Base-by-base conservation (phyloP, 2,329 filamentous ascomycete species). In the Amphichorda felina region DNA sequence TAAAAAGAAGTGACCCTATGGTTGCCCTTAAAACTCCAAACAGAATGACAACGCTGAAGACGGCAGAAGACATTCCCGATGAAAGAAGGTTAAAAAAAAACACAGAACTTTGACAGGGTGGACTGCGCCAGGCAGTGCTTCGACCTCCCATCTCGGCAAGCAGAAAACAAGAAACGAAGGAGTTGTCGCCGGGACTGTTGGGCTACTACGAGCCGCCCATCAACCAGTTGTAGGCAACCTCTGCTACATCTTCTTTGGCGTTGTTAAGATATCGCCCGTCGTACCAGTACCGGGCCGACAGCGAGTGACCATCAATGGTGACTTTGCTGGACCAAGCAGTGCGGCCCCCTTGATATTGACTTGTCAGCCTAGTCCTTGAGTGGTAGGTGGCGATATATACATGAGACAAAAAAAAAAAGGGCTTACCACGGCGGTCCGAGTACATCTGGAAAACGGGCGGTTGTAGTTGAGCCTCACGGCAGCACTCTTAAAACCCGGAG, bases 241-340 rank as follows among this genome's bases (percentile, higher is more conserved):
- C 85, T 44, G 87, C 86, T n/a, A 85, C 87, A 54, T 94, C 87
- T 57, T 94, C 87, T 59, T 76, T 80, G 39, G 86, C 86, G 51
- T 93, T 93, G 65, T 88, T 76, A 56, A 89, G 69, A 52, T 85
- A 86, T 54, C 85, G 77, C 41, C 86, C 86, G 56, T 93, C 87
- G 60, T 94, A 94, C 85, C 85, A 94, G 60, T 77, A 94, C 42
- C 85, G 75, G 32, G 86, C 86, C n/a, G 69, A 54, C 48, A 84
- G 70, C 32, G 62, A 68, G 34, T 69, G 61, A 36, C 78, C 79
- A 46, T 73, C 66, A 39, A 94, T 72, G n/a, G 68, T 75, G 39
- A 94, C 85, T 40, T 71, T 72, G 63, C 80, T 82, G 39, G 85
- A 89, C 87, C 87, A 94, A 39, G 87, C 87, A 39, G 87, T 94